Evolutionary conservation across 371 early-diverging fungal genomes (phyloP).

Genomic region (Mucor irregularis): DNA sequence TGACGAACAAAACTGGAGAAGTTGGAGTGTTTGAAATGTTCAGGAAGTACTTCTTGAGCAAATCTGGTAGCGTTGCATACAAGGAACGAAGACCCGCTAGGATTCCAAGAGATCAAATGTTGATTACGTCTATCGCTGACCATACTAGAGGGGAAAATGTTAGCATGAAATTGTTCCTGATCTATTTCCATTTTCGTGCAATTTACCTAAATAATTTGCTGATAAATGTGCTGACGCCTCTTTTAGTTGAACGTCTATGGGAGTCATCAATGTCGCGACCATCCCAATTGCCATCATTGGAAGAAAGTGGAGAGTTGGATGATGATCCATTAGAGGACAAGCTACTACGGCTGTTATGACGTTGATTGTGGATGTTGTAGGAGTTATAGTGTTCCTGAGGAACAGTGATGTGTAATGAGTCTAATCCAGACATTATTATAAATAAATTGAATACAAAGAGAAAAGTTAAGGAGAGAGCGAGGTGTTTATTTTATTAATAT

Average conservation of each 20-base stretch:
- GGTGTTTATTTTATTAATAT: no score
- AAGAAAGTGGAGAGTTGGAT: slow-evolving; percentile 1
- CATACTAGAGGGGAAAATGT: slow-evolving; percentile 53
- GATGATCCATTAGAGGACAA: slow-evolving; percentile 9
- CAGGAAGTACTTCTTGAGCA: slow-evolving; percentile 75
- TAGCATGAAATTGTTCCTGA: not conserved
- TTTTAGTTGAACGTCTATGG: slow-evolving; percentile 8
- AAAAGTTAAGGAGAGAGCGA: no score
- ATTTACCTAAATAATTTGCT: slow-evolving; percentile 22
- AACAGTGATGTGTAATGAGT: slow-evolving; percentile 3
- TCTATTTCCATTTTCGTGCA: not conserved
- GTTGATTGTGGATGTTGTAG: not conserved
- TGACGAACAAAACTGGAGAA: slow-evolving; percentile 48
- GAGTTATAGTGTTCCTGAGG: slow-evolving; percentile 7
- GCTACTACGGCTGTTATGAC: slow-evolving; percentile 3
- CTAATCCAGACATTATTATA: slow-evolving; percentile 1
- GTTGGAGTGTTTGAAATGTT: slow-evolving; percentile 74
- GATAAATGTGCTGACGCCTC: slow-evolving; percentile 25
- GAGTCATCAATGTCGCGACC: slow-evolving; percentile 4
- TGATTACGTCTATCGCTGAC: slow-evolving; percentile 72
- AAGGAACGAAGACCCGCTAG: slow-evolving; percentile 80
- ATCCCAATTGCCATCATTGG: slow-evolving; percentile 22
- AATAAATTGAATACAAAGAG: no score
- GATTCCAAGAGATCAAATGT: slow-evolving; percentile 81
- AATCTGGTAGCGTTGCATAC: slow-evolving; percentile 86